Base-by-base conservation (phyloP, 805 yeast genomes). In the Schizosaccharomyces cryophilus region DNA sequence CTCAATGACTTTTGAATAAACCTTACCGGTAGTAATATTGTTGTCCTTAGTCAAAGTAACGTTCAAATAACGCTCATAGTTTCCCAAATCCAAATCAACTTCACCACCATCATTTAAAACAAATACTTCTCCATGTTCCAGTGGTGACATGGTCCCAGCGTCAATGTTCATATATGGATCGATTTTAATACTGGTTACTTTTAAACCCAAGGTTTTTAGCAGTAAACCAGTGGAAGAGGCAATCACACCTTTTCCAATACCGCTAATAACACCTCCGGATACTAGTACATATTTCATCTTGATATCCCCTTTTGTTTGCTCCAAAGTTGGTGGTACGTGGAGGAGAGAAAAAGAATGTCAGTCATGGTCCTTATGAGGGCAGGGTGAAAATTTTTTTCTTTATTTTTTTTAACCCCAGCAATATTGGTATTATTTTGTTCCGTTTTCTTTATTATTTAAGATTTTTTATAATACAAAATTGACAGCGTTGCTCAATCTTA, bases 161-260 rank as follows among this genome's bases (percentile, higher is more conserved):
- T 93, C 99, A 67, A 93, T 87, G 75, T 93, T 93, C 95, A 93
- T 86, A 74, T 93, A 93, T 51, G 99, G 99, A 75, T 93, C 99
- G 69, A 93, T 93, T 73, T 93, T 93, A 76, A 93, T 90, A 17
- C 97, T 88, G 3, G 98, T 90, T 64, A 90, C 97, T 70, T 95
- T 83, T 69, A 85, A 78, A 64, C 99, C 99, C 63, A 87, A 75
- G 51, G 98, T 89, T 73, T 93, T 93, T 73, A 93, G 79, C 65
- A 93, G 73, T 74, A 93, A 81, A 64, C 99, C 99, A 42, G 97
- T 93, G 63, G 96, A 87, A 42, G 96, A 88, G 64, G 99, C 98
- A 62, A 74, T 78, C 64, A 93, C 98, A 73, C 99, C 99, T 73
- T 93, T 93, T 72, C 99, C 99, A 71, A 93, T 93, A 75, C 99